Conservation (phyloP, 106 monocot genomes). For the Iris macrosiphon region DNA sequence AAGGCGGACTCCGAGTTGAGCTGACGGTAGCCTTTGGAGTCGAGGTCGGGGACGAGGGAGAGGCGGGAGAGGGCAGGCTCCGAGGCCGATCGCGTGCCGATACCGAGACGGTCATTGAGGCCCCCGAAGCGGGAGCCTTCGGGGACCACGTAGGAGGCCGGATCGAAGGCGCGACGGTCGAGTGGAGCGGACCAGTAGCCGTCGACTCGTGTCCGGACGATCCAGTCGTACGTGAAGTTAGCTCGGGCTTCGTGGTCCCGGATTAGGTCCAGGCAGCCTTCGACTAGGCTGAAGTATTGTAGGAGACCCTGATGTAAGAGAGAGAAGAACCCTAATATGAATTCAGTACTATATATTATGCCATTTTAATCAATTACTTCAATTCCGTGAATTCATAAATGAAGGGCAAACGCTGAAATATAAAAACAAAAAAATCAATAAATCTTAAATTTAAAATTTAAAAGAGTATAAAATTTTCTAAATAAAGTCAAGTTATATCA, state of each 20-base stretch:
- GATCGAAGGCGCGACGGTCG: constrained; percentile 15
- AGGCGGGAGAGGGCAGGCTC: constrained; percentile 42
- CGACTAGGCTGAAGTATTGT: constrained; percentile 76
- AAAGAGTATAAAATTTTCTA: too few relatives aligned
- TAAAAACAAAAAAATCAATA: too few relatives aligned
- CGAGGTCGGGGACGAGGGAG: constrained; percentile 34
- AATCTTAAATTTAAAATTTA: neutral
- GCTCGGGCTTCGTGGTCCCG: constrained; percentile 20
- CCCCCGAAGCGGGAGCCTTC: constrained; percentile 60
- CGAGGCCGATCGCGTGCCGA: constrained; percentile 43
- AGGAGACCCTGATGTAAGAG: constrained; percentile 50
- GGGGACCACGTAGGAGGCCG: constrained; percentile 53
- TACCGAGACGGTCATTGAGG: constrained; percentile 76
- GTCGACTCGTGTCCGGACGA: constrained; percentile 79
- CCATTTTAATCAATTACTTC: too few relatives aligned
- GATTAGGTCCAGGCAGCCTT: constrained; percentile 70
- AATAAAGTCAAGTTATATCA: too few relatives aligned
- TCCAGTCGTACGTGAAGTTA: constrained; percentile 64
- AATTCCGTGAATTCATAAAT: too few relatives aligned
- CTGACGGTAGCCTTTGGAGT: constrained; percentile 8
- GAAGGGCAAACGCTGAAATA: too few relatives aligned
- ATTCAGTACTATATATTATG: too few relatives aligned
- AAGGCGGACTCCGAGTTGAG: constrained; percentile 68
- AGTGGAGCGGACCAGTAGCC: constrained; percentile 66
- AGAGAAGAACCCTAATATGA: neutral